Evolutionary conservation across 2,329 filamentous ascomycete species (phyloP).

Genomic region (Diaporthe sp.): DNA sequence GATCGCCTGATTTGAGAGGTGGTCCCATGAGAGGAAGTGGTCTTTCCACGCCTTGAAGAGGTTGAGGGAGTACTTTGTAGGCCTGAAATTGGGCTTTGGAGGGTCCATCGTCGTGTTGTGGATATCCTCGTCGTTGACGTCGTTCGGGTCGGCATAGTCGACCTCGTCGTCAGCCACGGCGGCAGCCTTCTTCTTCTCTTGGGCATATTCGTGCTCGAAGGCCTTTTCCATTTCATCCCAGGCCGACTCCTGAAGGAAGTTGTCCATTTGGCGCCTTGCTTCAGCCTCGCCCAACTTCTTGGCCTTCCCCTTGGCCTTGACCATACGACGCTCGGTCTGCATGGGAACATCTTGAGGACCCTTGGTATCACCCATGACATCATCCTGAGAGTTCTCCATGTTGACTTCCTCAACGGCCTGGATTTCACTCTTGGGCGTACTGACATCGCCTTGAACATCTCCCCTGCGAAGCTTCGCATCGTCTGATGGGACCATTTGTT

Average conservation of each 20-base stretch:
- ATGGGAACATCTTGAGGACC: not conserved
- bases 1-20: not conserved
- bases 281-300: not conserved
- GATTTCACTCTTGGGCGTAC: not conserved
- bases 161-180: not conserved
- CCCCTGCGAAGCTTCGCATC: not conserved
- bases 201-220: not conserved
- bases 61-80: not conserved
- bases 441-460: not conserved
- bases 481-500: not conserved
- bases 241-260: not conserved
- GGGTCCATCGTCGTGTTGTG: not conserved
- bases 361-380: not conserved
- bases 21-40: not conserved
- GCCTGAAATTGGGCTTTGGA: rapidly evolving
- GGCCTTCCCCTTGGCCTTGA: not conserved
- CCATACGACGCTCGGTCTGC: not conserved
- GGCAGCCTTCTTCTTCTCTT: not conserved
- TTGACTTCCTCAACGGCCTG: not conserved
- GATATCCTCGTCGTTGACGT: not conserved
- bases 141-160: not conserved
- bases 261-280: not conserved
- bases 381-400: not conserved
- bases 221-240: not conserved
- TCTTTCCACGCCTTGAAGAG: not conserved